Evolutionary conservation across 1,139 yeast species (phyloP), one percentile per base, ranked within the genome.

Genomic region (Yamadazyma buinensis): DNA sequence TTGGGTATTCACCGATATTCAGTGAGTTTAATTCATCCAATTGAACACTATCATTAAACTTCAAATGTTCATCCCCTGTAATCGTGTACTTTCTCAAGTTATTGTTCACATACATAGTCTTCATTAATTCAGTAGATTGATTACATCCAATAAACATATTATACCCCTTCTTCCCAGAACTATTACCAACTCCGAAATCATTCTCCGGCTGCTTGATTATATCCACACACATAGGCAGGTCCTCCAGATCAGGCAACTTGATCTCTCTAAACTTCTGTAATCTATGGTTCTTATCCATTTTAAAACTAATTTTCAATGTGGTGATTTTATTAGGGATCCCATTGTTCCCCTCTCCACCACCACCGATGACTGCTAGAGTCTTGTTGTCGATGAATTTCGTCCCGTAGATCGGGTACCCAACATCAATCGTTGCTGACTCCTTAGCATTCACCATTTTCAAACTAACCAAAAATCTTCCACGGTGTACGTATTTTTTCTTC

Each of bases 281-380:
- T 28, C 75, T 68, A 40, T 78, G 72, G 19, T 46, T 52, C 43
- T 76, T 73, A 42, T 69, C 75, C 25, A 68, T 64, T 40, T 81
- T 62, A 54, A 79, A 78, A 47, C 75, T 73, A 37, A 84, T 65
- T 37, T 75, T 65, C 30, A 82, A 59, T 13, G 84, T 87, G n/a
- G 88, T 79, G 47, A 90, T 67, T 55, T 84, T 87, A 58, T 90
- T 90, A 30, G 92, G 85, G 37, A 88, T 78, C 29, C 96, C 97
- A 52, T 86, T 70, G 51, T 76, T 81, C 12, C 95, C 95, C 57
- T 86, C 95, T 26, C 97, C 97, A 25, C 97, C 97, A 29, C 97
- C 98, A 28, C 98, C 98, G 5, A 88, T 78, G 20, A 84, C 84
- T 34, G 88, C 58, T 23, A 88, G 57, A 3, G 81, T 74, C 44